These are phyloP conservation scores for Tetracladium setigerum DNA, from an alignment of 495 filamentous ascomycete species.

Conservation along the genomic window DNA sequence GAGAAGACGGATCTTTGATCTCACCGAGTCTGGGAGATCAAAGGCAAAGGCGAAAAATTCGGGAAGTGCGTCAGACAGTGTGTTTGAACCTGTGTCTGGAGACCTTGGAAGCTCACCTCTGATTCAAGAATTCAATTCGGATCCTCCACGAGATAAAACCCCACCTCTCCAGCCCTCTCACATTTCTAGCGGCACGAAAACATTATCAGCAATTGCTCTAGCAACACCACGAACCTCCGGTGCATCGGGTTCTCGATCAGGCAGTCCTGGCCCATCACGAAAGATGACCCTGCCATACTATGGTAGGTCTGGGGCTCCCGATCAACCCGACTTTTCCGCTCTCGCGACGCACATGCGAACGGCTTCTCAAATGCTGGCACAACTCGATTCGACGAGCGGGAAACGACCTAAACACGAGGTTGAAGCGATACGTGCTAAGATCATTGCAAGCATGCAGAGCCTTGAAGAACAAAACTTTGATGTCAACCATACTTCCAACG, in stretches of 20 bases:
- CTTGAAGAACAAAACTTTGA: slow-evolving; percentile 76
- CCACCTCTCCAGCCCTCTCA: slow-evolving; percentile 14
- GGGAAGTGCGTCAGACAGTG: slow-evolving; percentile 51
- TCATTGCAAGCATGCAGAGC: slow-evolving; percentile 76
- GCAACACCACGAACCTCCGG: slow-evolving; percentile 39
- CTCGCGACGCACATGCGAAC: slow-evolving; percentile 74
- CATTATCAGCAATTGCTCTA: slow-evolving; percentile 36
- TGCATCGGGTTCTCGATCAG: slow-evolving; percentile 50
- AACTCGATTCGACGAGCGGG: slow-evolving; percentile 62
- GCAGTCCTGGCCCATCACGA: slow-evolving; percentile 46
- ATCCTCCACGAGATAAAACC: slow-evolving; percentile 14
- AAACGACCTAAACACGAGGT: slow-evolving; percentile 67
- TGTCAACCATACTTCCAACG: slow-evolving; percentile 37
- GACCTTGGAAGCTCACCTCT: slow-evolving; percentile 63
- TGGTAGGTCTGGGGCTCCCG: slow-evolving; percentile 32
- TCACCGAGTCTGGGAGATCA: slow-evolving; percentile 41
- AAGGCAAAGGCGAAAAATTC: slow-evolving; percentile 24
- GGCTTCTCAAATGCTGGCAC: slow-evolving; percentile 70
- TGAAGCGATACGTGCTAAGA: slow-evolving; percentile 65
- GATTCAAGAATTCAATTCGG: slow-evolving; percentile 43
- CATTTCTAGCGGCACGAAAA: slow-evolving; percentile 47
- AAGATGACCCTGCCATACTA: slow-evolving; percentile 39
- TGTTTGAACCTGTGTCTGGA: slow-evolving; percentile 65
- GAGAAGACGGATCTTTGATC: slow-evolving; percentile 59
- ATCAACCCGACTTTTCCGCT: slow-evolving; percentile 65